Evolutionary conservation across 1,139 yeast species (phyloP), one percentile per base, ranked within the genome.

Genomic region (Blastobotrys buckinghamii): DNA sequence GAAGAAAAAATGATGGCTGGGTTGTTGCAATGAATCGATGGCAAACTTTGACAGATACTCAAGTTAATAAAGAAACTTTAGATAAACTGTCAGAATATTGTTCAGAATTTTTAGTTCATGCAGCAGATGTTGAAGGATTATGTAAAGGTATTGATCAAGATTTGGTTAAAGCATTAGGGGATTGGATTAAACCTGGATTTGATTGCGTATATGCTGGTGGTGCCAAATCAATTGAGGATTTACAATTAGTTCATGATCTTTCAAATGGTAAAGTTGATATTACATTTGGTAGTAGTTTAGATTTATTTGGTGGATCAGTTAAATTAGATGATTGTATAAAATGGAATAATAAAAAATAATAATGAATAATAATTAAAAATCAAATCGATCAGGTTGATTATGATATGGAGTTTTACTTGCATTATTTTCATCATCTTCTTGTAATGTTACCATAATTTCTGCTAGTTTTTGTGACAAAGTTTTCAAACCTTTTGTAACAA

Each of bases 201-300:
- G 89, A 84, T 37, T 79, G 87, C 6, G 96, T 90, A 1, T 92
- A 92, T 65, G 99, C 98, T 34, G 99, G 99, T 13, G 99, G 99
- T 1, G 98, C 97, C 35, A 82, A 79, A 58, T 78, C 79, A 66
- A 64, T 84, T 0, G 65, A 68, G 0, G 98, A 92, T 64, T 73
- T 92, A 52, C 73, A 71, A 10, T 70, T 74, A 20, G 98, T 92
- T 1, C 65, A 79, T 8, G 55, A 63, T 39, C 68, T 92, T 58
- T 88, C 97, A 64, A 57, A 70, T 2, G 96, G 96, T 1, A 82
- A 77, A 58, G 96, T 92, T 7, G 97, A 92, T 64, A 71, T 92
- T 61, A 92, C 98, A 0, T 90, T 71, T 61, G 99, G 99, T 2
- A 84, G 95, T 64, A 84, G 97, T 0, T 69, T 94, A 52, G 98